Base-by-base conservation (phyloP, 164 flowering plant species). In the Vitis vinifera region DNA sequence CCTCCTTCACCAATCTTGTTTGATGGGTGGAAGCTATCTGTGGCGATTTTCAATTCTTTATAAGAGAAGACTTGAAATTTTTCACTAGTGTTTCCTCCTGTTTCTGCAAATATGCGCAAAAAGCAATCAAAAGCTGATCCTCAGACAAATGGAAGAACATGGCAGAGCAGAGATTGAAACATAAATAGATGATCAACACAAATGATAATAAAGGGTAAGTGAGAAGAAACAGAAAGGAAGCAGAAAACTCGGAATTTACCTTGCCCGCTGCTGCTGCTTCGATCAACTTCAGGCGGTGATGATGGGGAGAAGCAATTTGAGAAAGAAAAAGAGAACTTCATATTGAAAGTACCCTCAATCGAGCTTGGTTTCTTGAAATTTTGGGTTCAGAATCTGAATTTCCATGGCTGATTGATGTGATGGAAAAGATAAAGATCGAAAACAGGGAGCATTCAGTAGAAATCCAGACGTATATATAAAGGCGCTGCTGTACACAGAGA, bases 1-100 rank as follows among this genome's bases (percentile, higher is more conserved):
- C 75, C 83, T 2, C 91, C 91, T 73, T 79, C 82, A 49, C 88
- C 91, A 58, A 87, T 70, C 82, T 83, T 85, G 77, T 82, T 83
- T 2, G 84, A 76, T 9, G 71, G 19, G n/a, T 71, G 67, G 67
- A 87, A 87, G 10, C 74, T 71, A 10, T 70, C n/a, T 19, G 85
- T 80, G 19, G 87, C 91, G 8, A 62, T 58, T 73, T 74, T 76
- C 31, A 87, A 72, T 56, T 84, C 85, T 6, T 71, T 65, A 70
- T 68, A 80, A 44, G 83, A 56, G 75, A 77, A 87, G 0, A 82
- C 70, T 0, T 74, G 70, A 62, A 81, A 68, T 13, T 62, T 65
- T 15, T 68, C 63, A 62, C 31, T 11, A n/a, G 51, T 48, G 59
- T 61, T 27, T 50, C n/a, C 78, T 29, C 62, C 80, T 74, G 3